These are phyloP conservation scores for Plasmodium adleri DNA, from an alignment of 169 alveolate genomes.

Conservation along the genomic window DNA sequence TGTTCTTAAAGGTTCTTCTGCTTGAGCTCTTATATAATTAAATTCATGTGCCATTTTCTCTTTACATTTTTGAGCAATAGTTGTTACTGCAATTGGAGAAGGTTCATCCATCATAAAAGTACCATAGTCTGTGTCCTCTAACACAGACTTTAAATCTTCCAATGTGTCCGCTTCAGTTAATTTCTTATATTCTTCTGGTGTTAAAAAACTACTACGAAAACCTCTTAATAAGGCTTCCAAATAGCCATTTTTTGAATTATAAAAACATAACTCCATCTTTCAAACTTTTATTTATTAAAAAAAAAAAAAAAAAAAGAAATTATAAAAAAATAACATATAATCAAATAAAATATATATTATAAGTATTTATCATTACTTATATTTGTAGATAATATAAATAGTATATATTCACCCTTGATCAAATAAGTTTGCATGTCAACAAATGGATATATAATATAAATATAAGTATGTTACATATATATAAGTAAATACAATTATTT, in stretches of 20 bases:
- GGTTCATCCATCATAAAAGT: conserved; percentile 96
- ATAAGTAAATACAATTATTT: too few relatives aligned
- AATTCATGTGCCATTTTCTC: conserved; percentile 98
- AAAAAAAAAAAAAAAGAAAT: neutral
- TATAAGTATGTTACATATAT: too few relatives aligned
- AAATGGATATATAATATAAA: too few relatives aligned
- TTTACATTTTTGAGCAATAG: conserved; percentile 92
- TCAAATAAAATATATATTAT: too few relatives aligned
- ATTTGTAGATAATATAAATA: too few relatives aligned
- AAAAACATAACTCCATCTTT: conserved; percentile 93
- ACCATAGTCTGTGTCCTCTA: conserved; percentile 98
- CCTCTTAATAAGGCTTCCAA: conserved; percentile 98
- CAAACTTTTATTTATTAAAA: neutral
- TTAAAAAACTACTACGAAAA: conserved; percentile 95
- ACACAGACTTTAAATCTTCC: conserved; percentile 93
- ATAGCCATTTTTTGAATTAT: conserved; percentile 97
- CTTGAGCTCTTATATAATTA: conserved; percentile 91
- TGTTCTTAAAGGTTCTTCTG: conserved; percentile 90
- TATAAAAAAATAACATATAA: neutral
- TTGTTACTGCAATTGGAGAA: conserved; percentile 92
- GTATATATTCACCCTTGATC: too few relatives aligned
- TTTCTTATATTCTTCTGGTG: conserved; percentile 94
- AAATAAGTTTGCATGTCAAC: too few relatives aligned
- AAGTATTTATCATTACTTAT: too few relatives aligned
- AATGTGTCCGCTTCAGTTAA: conserved; percentile 90